phyloP scores from a whole-genome alignment of 306 rosid species.

The Heteromeles arbutifolia region DNA sequence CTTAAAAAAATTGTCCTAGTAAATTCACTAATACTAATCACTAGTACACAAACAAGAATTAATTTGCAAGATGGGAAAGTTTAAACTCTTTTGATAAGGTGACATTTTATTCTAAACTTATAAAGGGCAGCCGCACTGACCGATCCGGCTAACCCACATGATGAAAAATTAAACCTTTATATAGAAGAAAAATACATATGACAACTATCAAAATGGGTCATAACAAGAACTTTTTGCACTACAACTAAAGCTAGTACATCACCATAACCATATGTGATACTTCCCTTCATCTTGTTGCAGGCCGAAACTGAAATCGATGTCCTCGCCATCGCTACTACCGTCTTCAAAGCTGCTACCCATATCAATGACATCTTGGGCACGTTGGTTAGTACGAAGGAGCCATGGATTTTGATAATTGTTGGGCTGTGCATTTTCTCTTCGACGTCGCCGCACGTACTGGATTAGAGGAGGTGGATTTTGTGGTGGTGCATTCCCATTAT shows the following conservation, averaged over 20 bases:
- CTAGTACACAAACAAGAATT: no score
- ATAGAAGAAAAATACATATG: no score
- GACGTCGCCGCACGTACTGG: neutral
- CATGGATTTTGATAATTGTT: neutral
- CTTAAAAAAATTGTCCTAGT: no score
- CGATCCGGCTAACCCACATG: no score
- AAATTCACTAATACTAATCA: no score
- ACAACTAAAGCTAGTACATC: neutral
- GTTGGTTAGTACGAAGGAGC: neutral
- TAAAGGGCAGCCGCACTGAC: no score
- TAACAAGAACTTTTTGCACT: no score
- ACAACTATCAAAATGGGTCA: no score
- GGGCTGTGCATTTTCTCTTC: neutral
- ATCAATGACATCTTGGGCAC: neutral
- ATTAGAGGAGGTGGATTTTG: neutral
- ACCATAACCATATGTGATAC: neutral
- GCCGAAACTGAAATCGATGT: neutral
- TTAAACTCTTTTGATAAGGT: no score
- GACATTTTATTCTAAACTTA: no score
- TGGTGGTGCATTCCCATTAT: neutral
- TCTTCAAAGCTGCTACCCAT: neutral
- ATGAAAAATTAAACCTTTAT: no score
- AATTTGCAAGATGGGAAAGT: no score
- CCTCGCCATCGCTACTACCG: neutral
- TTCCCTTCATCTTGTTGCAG: neutral